These are phyloP conservation scores for Fusarium longipes DNA, from an alignment of 2,329 filamentous ascomycete genomes.

Conservation along the genomic window DNA sequence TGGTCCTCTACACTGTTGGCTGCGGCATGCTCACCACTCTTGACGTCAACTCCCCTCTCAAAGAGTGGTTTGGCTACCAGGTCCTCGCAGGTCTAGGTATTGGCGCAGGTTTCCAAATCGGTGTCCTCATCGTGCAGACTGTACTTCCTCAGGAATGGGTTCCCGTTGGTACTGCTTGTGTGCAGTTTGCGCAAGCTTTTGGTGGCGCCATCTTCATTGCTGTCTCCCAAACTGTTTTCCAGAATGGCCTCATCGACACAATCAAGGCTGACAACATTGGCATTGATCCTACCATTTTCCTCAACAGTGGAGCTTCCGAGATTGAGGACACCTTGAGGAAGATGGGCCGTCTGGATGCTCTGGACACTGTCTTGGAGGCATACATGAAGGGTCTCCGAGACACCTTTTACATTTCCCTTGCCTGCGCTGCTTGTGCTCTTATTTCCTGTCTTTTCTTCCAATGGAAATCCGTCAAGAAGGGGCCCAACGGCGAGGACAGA, in stretches of 20 bases:
- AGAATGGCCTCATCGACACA: conserved; percentile 68
- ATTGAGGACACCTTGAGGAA: conserved; percentile 57
- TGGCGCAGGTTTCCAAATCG: conserved; percentile 61
- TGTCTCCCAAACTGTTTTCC: conserved; percentile 74
- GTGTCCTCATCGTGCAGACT: conserved; percentile 63
- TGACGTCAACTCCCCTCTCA: conserved; percentile 57
- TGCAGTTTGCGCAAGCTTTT: conserved; percentile 72
- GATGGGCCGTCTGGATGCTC: conserved; percentile 55
- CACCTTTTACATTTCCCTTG: conserved; percentile 64
- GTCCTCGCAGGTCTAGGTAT: conserved; percentile 66
- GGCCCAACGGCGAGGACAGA: conserved; percentile 45
- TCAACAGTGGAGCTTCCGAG: conserved; percentile 65
- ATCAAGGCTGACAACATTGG: conserved; percentile 58
- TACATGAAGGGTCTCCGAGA: conserved; percentile 63
- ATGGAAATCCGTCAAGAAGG: conserved; percentile 67
- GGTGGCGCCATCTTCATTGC: conserved; percentile 74
- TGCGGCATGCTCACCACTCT: conserved; percentile 67
- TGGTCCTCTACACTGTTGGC: conserved; percentile 58
- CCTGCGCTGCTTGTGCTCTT: conserved; percentile 60
- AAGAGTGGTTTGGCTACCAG: conserved; percentile 69
- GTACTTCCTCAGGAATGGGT: conserved; percentile 61
- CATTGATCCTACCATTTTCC: conserved; percentile 61
- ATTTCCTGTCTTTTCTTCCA: conserved; percentile 57
- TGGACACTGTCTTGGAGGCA: conserved; percentile 58
- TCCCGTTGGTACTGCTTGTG: conserved; percentile 62